Evolutionary conservation across 2,329 filamentous ascomycete species (phyloP).

Genomic region (Fulvia fulva): DNA sequence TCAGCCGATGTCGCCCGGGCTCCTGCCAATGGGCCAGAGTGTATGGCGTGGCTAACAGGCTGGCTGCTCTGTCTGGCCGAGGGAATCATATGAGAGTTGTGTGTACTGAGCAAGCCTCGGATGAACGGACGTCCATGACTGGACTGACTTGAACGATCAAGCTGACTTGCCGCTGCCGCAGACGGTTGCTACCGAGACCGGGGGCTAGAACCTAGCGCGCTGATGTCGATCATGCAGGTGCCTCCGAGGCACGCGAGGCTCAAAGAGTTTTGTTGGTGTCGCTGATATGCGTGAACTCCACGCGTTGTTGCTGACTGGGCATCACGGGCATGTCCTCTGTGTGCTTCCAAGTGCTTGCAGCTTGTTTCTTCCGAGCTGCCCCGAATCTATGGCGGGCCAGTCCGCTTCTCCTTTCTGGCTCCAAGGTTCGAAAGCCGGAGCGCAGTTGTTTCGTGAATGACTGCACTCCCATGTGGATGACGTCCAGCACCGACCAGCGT

Average conservation of each 20-base stretch:
- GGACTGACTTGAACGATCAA: constrained; percentile 11
- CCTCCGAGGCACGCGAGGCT: background rate
- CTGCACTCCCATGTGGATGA: too few species aligned
- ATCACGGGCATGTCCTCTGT: background rate
- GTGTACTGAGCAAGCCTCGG: constrained; percentile 17
- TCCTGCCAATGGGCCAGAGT: constrained; percentile 7
- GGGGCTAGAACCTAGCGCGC: background rate
- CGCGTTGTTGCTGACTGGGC: background rate
- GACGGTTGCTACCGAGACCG: background rate
- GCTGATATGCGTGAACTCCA: background rate
- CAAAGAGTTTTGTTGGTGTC: background rate
- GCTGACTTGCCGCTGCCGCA: constrained; percentile 13
- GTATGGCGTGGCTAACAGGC: background rate
- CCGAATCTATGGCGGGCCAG: background rate
- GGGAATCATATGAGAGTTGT: constrained; percentile 14
- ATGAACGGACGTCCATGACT: constrained; percentile 21
- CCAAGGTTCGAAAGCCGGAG: background rate
- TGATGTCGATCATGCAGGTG: background rate
- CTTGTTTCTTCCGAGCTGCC: background rate
- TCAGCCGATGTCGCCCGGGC: constrained; percentile 19
- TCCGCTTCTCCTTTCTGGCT: background rate
- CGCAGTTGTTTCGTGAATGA: too few species aligned
- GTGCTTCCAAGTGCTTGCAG: background rate
- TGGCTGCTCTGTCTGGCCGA: constrained; percentile 10
- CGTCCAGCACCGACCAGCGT: too few species aligned